Percentiles rank a stretch among this genome's conserved stretches.
These are phyloP conservation scores for Salinomyces thailandicus DNA, from an alignment of 2,329 filamentous ascomycete species.

Conservation along the genomic window DNA sequence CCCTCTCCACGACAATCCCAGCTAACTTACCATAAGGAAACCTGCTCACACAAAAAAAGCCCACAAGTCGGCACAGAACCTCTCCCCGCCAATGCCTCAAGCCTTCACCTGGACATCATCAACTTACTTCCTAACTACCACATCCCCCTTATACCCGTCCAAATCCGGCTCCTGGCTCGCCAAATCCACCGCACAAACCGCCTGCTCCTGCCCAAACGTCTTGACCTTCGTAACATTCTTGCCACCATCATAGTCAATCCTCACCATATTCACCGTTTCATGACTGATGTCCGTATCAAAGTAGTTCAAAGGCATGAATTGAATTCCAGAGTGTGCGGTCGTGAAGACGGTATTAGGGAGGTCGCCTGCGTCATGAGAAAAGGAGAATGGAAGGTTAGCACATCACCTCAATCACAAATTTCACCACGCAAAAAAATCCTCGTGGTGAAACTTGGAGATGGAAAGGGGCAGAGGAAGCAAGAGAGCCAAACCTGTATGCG, in stretches of 20 bases:
- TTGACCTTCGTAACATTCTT: conserved; percentile 19
- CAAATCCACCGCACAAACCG: conserved; percentile 23
- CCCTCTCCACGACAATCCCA: neutral
- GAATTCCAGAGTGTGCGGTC: conserved; percentile 35
- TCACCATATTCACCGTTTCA: conserved; percentile 32
- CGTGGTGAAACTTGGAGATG: too few relatives aligned
- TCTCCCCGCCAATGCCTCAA: too few relatives aligned
- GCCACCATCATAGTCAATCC: conserved; percentile 29
- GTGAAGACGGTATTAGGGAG: conserved; percentile 46
- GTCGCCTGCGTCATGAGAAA: too few relatives aligned
- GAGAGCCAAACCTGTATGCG: conserved; percentile 42
- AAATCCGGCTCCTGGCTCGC: conserved; percentile 18
- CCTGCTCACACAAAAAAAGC: too few relatives aligned
- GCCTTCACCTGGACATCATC: too few relatives aligned
- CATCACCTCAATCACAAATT: too few relatives aligned
- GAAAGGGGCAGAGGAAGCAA: too few relatives aligned
- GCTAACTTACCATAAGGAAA: conserved; percentile 24
- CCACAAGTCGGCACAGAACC: too few relatives aligned
- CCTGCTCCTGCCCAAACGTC: conserved; percentile 24
- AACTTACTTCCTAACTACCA: too few relatives aligned
- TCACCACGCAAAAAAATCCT: too few relatives aligned
- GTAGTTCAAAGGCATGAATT: conserved; percentile 39
- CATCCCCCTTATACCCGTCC: conserved; percentile 25
- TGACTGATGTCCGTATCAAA: conserved; percentile 32
- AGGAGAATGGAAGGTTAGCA: too few relatives aligned